phyloP scores from a whole-genome alignment of 1,139 yeast species.

The Arxiozyma slooffiae region DNA sequence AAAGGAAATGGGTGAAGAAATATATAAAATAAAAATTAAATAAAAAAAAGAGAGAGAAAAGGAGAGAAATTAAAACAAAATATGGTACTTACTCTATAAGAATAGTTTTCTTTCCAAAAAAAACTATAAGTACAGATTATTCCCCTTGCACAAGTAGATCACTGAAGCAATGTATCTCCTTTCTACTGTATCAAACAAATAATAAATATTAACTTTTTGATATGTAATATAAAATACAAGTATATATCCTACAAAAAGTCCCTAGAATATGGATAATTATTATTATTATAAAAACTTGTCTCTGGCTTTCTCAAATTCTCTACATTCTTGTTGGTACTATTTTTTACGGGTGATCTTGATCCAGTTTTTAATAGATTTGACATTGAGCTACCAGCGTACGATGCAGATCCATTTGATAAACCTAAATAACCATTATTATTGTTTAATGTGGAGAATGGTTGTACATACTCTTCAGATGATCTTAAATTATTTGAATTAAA shows the following conservation, averaged over 20 bases:
- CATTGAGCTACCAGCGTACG: not conserved
- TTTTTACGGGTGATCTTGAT: conserved; percentile 1
- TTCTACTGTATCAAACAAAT: not conserved
- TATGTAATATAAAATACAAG: not conserved
- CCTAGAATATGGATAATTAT: conserved; percentile 15
- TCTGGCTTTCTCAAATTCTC: conserved; percentile 24
- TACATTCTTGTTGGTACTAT: not conserved
- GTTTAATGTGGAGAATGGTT: conserved; percentile 29
- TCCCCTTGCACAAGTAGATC: too few relatives aligned
- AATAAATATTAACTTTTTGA: too few relatives aligned
- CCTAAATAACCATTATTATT: not conserved
- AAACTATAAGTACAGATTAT: too few relatives aligned
- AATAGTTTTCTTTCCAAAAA: too few relatives aligned
- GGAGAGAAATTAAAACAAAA: too few relatives aligned
- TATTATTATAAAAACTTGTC: conserved; percentile 19
- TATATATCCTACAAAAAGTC: conserved; percentile 7
- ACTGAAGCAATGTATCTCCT: too few relatives aligned
- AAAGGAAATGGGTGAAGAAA: too few relatives aligned
- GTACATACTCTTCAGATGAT: conserved; percentile 18
- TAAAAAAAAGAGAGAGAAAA: too few relatives aligned
- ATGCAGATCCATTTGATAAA: not conserved
- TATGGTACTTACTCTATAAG: too few relatives aligned
- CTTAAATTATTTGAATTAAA: conserved; percentile 5
- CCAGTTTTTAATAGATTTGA: conserved; percentile 3
- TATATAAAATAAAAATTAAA: too few relatives aligned